Evolutionary conservation across 1,139 yeast species (phyloP), one percentile per base, ranked within the genome.

Genomic region (Nakaseomyces delphensis): DNA sequence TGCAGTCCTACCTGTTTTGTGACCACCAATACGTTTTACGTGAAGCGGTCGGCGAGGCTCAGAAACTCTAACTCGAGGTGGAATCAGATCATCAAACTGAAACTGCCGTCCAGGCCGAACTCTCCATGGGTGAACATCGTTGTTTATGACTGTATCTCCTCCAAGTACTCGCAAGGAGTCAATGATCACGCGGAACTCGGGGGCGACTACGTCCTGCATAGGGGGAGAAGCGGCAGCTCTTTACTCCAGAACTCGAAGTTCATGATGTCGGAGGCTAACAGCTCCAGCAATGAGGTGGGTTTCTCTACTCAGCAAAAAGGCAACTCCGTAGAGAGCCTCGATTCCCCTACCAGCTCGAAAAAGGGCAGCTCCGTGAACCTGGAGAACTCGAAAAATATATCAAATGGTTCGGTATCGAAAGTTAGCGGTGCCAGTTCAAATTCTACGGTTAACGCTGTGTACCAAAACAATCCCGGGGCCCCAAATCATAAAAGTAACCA

Each of bases 1-100:
- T 58, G 62, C 40, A 54, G 53, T 43, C 59, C 63, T 2, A 46
- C 58, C 2, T 59, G 63, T 42, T 45, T 56, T 40, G 55, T 57
- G 8, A 52, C 54, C 6, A 56, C 59, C 20, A 54, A 57, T 42
- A 50, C 52, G 2, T 48, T 49, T 35, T 54, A 49, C 38, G 53
- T 53, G 25, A 47, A 48, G 24, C 48, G 49, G 14, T 58, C 62
- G 1, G 44, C 46, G 20, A 53, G 49, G 40, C 39, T 53, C 38
- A 50, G 47, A 40, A 48, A 53, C 32, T 51, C 56, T 2, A 46
- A 45, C 28, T 46, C 53, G 11, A 44, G 43, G 18, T 57, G 62
- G 61, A 49, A 55, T 32, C 57, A 58, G 40, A 45, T 45, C 1
- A 38, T 60, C 21, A 57, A 54, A 42, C 36, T 60, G 38, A 54